Evolutionary conservation across 169 alveolate genomes (phyloP).

Genomic region (Plasmodium fragile): DNA sequence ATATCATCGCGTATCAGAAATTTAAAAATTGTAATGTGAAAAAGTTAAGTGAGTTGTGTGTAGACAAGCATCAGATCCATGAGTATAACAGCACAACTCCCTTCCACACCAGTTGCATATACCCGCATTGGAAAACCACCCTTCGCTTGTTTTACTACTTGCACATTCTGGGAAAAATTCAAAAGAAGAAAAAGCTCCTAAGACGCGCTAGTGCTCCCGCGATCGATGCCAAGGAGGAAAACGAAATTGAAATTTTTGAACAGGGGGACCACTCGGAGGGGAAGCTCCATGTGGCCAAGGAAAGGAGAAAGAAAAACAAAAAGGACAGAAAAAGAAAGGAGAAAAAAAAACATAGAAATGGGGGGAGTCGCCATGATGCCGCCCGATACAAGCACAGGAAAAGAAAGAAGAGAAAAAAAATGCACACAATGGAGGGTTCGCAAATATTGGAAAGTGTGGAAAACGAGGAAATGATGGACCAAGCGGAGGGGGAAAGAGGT

Average conservation of each 20-base stretch:
- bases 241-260: slow-evolving; percentile 29
- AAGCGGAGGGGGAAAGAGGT: neutral
- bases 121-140: slow-evolving; percentile 66
- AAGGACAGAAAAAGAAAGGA: neutral
- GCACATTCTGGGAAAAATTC: slow-evolving; percentile 32
- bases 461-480: neutral
- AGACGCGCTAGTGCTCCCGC: neutral
- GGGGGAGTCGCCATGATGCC: neutral
- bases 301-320: neutral
- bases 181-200: slow-evolving; percentile 28
- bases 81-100: slow-evolving; percentile 63
- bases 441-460: neutral
- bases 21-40: slow-evolving; percentile 46
- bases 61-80: slow-evolving; percentile 62
- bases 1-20: slow-evolving; percentile 75
- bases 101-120: slow-evolving; percentile 36
- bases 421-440: neutral
- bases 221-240: neutral
- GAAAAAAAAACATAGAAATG: neutral
- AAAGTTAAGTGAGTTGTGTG: slow-evolving; percentile 68
- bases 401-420: neutral
- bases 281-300: neutral
- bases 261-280: neutral
- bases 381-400: neutral
- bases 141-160: slow-evolving; percentile 53